A percentile compares a stretch with the other conserved stretches of the same genome.
These are phyloP conservation scores for Beauveria rudraprayagi DNA, from an alignment of 2,329 filamentous ascomycete species.

Conservation along the genomic window DNA sequence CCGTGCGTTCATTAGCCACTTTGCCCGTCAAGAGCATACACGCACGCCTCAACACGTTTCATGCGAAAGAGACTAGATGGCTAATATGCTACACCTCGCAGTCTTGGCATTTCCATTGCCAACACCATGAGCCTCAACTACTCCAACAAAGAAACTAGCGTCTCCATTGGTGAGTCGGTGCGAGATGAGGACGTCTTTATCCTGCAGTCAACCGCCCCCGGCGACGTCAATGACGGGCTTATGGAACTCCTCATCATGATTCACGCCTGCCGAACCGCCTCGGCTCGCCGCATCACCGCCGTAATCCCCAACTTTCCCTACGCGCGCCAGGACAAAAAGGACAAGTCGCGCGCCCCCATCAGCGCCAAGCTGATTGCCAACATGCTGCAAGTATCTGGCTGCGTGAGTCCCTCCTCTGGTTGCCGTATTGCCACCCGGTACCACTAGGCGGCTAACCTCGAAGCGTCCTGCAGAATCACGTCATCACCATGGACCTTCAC, in stretches of 20 bases:
- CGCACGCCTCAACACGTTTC: not conserved
- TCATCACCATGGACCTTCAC: conserved; percentile 95
- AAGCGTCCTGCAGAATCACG: conserved; percentile 41
- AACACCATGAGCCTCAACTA: conserved; percentile 77
- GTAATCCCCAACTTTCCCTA: conserved; percentile 96
- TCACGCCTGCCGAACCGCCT: conserved; percentile 68
- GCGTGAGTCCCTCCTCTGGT: conserved; percentile 30
- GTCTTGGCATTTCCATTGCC: conserved; percentile 67
- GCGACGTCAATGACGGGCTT: conserved; percentile 94
- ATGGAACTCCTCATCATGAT: conserved; percentile 99
- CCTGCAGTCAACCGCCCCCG: conserved; percentile 86
- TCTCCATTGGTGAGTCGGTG: conserved; percentile 93
- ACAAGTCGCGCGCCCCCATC: conserved; percentile 87
- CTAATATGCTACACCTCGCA: conserved; percentile 27
- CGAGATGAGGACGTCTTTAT: conserved; percentile 98
- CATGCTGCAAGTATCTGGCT: conserved; percentile 92
- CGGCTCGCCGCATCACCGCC: conserved; percentile 83
- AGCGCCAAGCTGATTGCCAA: conserved; percentile 94
- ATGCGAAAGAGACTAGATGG: not conserved
- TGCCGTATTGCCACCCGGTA: not conserved
- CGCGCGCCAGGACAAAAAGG: conserved; percentile 95
- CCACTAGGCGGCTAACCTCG: not conserved
- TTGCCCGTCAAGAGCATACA: not conserved
- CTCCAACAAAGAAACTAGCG: conserved; percentile 80
- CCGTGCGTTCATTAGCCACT: not conserved